Base-by-base conservation (phyloP, 257 asterid species). In the Solanum acaule region DNA sequence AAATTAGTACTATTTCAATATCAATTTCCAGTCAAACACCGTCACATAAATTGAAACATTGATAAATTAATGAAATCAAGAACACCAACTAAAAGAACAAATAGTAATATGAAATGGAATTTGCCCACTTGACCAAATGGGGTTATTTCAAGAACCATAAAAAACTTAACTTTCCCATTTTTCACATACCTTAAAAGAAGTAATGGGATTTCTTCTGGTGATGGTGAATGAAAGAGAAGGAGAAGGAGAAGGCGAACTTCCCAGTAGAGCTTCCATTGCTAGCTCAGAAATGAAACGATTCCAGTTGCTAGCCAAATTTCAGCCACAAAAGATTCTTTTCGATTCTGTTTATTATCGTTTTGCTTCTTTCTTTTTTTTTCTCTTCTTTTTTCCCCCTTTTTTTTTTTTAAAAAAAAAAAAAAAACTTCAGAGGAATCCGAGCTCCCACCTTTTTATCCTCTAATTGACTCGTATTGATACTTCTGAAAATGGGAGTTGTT, bases 251-350 rank as follows among this genome's bases (percentile, higher is more conserved):
- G 35, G 6, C 6, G 6, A 90, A 83, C 92, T 91, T 82, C 95
- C 92, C 65, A 89, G 72, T 52, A 91, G 84, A 40, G 88, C 94
- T 89, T 91, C 96, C 98, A 94, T 95, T 87, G 93, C 29, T 34
- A 12, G 46, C 9, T 20, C 46, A 34, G 46, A 73, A 73, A 34
- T 2, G 46, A 73, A 20, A 29, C 6, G 27, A 3, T 14, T 88
- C 72, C 70, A 89, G 85, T 12, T 85, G 38, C 49, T 18, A 38
- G 14, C 34, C 56, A 6, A 68, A 20, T 86, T 84, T 35, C 76
- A 90, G 93, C 91, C 92, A 75, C 93, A 83, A 88, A 87, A 44
- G 8, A 5, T 27, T 35, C 5, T 49, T 25, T 83, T 29, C 10
- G 1, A 13, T 52, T 83, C 25, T 83, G 25, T 31, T 83, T 13